Evolutionary conservation across 768 basidiomycete species (phyloP).

Genomic region (Mycena amicta): DNA sequence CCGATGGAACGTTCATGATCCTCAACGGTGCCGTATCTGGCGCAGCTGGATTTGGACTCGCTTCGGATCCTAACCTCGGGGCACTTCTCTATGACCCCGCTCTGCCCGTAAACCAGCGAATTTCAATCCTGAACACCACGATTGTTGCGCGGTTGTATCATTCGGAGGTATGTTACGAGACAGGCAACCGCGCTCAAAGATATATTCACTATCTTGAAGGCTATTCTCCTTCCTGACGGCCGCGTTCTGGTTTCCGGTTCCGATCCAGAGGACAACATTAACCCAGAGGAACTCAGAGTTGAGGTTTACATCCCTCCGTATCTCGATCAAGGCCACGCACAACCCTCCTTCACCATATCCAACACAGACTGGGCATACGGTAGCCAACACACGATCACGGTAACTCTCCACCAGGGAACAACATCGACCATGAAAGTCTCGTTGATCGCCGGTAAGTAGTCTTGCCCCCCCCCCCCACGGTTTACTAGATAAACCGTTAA

Average conservation of each 20-base stretch:
- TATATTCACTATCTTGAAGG: no score
- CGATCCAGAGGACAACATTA: conserved; percentile 63
- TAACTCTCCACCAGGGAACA: conserved; percentile 45
- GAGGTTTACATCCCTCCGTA: conserved; percentile 88
- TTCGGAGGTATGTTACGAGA: conserved; percentile 35
- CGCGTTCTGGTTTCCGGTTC: conserved; percentile 78
- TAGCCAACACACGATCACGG: conserved; percentile 51
- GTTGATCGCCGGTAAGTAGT: conserved; percentile 48
- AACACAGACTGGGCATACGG: conserved; percentile 67
- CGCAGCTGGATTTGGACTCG: conserved; percentile 60
- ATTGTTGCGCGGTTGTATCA: conserved; percentile 51
- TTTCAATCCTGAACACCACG: conserved; percentile 54
- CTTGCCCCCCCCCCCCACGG: neutral
- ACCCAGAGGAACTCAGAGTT: conserved; percentile 77
- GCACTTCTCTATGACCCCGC: conserved; percentile 60
- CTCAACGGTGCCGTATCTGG: conserved; percentile 60
- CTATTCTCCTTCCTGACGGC: conserved; percentile 73
- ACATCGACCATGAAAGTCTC: conserved; percentile 55
- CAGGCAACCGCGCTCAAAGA: no score
- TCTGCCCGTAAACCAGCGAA: conserved; percentile 46
- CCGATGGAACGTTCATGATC: conserved; percentile 61
- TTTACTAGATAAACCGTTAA: neutral
- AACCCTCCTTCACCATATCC: conserved; percentile 63
- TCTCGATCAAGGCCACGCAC: conserved; percentile 59
- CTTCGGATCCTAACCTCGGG: conserved; percentile 45